These are phyloP conservation scores for Nemophila menziesii DNA, from an alignment of 257 asterid genomes.

Conservation along the genomic window DNA sequence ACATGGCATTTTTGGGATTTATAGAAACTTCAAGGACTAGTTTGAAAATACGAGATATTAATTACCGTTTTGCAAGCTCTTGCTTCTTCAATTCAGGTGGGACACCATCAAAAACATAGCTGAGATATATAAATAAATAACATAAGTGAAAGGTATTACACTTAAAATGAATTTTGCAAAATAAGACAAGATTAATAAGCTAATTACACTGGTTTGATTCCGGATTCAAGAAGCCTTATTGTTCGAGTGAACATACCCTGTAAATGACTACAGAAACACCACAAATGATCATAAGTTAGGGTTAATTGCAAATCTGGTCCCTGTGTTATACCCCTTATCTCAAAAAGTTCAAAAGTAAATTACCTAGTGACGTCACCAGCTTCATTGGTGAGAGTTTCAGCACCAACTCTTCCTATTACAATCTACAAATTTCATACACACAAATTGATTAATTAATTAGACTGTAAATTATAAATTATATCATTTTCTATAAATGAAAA, in stretches of 20 bases:
- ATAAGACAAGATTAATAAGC: constrained; percentile 9
- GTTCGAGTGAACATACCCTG: constrained; percentile 94
- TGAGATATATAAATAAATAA: constrained; percentile 16
- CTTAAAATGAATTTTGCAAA: constrained; percentile 7
- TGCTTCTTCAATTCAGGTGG: constrained; percentile 95
- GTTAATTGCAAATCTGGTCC: too few species aligned
- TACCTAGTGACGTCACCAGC: constrained; percentile 98
- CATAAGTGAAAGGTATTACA: constrained; percentile 6
- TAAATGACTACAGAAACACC: constrained; percentile 51
- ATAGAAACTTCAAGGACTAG: constrained; percentile 10
- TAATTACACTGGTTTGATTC: constrained; percentile 89
- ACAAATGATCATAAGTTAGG: too few species aligned
- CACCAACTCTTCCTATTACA: constrained; percentile 86
- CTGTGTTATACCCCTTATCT: background rate
- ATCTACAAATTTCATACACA: constrained; percentile 40
- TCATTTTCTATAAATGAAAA: background rate
- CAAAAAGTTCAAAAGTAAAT: background rate
- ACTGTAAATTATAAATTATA: too few species aligned
- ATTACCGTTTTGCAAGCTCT: constrained; percentile 95
- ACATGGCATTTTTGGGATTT: too few species aligned
- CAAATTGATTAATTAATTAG: constrained; percentile 8
- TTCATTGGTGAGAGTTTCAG: constrained; percentile 93
- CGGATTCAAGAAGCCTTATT: constrained; percentile 95
- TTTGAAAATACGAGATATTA: constrained; percentile 10
- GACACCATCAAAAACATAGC: constrained; percentile 91